These are phyloP conservation scores for Phlebiopsis flavidoalba DNA, from an alignment of 768 basidiomycete genomes.

Conservation along the genomic window DNA sequence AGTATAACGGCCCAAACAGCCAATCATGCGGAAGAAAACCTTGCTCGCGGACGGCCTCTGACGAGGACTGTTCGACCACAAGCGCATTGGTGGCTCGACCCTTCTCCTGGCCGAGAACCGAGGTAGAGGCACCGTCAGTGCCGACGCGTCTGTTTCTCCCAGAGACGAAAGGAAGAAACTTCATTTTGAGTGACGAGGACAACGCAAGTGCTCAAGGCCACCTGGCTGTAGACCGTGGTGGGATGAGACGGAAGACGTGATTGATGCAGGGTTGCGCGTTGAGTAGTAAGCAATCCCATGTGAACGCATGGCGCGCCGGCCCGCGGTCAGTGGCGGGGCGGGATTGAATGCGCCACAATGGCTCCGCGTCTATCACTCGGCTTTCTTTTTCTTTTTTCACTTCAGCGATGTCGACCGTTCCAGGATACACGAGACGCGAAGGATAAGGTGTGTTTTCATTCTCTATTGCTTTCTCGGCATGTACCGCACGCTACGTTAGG, in stretches of 20 bases:
- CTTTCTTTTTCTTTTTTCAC: neutral
- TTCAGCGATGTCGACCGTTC: neutral
- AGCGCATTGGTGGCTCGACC: neutral
- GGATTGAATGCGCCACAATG: constrained; percentile 1
- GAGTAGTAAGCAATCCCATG: neutral
- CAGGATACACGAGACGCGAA: constrained; percentile 8
- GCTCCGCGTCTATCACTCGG: neutral
- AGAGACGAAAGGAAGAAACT: neutral
- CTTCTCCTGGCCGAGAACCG: neutral
- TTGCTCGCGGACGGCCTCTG: neutral
- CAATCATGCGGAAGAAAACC: neutral
- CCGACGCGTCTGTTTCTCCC: neutral
- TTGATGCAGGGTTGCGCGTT: neutral
- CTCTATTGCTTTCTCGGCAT: no score
- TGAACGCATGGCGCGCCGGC: neutral
- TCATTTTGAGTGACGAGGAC: neutral
- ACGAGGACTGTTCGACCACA: neutral
- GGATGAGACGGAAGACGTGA: neutral
- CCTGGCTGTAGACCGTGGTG: neutral
- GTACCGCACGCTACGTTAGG: constrained; percentile 38
- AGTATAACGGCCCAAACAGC: neutral
- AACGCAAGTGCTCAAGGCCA: neutral
- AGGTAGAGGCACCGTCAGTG: neutral
- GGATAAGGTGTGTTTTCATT: constrained; percentile 1
- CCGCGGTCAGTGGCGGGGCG: neutral